phyloP scores from a whole-genome alignment of 139 green algal species.

The Eudorina sp. region DNA sequence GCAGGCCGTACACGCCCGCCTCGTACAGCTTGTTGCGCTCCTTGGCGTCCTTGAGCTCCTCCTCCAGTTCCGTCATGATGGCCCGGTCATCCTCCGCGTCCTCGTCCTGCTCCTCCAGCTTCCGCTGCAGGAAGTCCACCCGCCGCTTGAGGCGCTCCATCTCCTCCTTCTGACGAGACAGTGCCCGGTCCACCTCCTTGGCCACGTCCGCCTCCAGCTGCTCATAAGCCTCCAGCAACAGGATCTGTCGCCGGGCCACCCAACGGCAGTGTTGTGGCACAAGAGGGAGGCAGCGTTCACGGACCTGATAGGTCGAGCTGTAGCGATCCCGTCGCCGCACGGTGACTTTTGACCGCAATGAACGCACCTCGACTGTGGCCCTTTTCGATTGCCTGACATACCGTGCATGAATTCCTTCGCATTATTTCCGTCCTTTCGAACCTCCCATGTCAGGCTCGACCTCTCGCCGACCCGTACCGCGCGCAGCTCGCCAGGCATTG shows the following conservation, averaged over 20 bases:
- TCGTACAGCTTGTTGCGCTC: conserved; percentile 71
- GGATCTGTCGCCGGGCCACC: conserved; percentile 59
- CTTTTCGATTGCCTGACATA: too few species aligned
- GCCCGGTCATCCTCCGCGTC: conserved; percentile 34
- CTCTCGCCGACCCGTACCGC: too few species aligned
- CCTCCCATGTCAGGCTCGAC: too few species aligned
- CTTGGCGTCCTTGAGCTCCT: conserved; percentile 54
- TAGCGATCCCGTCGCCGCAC: too few species aligned
- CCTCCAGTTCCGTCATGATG: conserved; percentile 51
- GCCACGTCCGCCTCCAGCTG: conserved; percentile 80
- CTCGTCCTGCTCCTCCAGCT: conserved; percentile 61
- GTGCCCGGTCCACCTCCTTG: conserved; percentile 76
- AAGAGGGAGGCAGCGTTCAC: background rate
- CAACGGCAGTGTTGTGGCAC: too few species aligned
- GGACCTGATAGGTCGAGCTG: too few species aligned
- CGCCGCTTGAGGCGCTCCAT: conserved; percentile 50
- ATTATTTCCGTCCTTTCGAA: too few species aligned
- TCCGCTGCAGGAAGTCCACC: conserved; percentile 65
- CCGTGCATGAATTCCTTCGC: too few species aligned
- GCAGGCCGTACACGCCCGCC: conserved; percentile 76
- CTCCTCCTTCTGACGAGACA: conserved; percentile 68
- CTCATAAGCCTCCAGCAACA: conserved; percentile 86
- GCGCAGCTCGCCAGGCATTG: too few species aligned
- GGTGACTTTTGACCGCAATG: too few species aligned
- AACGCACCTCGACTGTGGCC: too few species aligned